A percentile compares a stretch with the other conserved stretches of the same genome.
phyloP scores from a whole-genome alignment of 352 stramenopile species.

The Phytophthora palmivora region DNA sequence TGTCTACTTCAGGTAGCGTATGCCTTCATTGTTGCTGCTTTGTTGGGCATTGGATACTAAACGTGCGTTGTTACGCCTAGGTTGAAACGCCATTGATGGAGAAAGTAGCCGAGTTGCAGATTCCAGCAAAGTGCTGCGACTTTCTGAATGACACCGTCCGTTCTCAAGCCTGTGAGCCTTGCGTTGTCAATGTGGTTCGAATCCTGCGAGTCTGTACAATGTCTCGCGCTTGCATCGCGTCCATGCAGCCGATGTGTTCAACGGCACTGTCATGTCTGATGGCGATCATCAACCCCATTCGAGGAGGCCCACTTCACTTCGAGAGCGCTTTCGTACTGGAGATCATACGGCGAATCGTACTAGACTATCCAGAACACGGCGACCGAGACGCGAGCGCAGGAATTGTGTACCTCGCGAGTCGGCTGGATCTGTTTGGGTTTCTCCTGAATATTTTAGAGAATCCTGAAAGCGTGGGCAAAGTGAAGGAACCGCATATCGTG shows the following conservation, averaged over 20 bases:
- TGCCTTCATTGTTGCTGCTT: neutral
- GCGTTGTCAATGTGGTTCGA: constrained; percentile 69
- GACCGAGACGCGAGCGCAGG: constrained; percentile 60
- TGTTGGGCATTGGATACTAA: constrained; percentile 1
- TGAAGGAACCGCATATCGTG: constrained; percentile 68
- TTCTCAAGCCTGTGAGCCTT: constrained; percentile 64
- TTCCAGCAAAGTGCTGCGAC: constrained; percentile 67
- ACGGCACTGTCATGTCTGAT: constrained; percentile 70
- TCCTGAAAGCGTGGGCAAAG: constrained; percentile 52
- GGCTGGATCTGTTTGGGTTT: constrained; percentile 75
- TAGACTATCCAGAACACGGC: constrained; percentile 75
- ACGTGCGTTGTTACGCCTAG: constrained; percentile 26
- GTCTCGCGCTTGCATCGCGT: constrained; percentile 59
- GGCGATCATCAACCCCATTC: constrained; percentile 51
- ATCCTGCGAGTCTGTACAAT: constrained; percentile 71
- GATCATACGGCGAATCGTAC: constrained; percentile 76
- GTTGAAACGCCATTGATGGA: constrained; percentile 73
- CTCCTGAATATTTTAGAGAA: constrained; percentile 83
- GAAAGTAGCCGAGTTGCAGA: constrained; percentile 58
- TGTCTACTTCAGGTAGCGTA: constrained; percentile 70
- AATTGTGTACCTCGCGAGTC: constrained; percentile 78
- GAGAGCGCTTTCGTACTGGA: constrained; percentile 75
- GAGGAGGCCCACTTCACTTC: constrained; percentile 62
- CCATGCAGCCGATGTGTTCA: constrained; percentile 63
- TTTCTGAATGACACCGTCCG: constrained; percentile 77